A percentile compares a stretch with the other conserved stretches of the same genome.
Conservation (phyloP, 208 protist species). For the Crithidia sp. region DNA sequence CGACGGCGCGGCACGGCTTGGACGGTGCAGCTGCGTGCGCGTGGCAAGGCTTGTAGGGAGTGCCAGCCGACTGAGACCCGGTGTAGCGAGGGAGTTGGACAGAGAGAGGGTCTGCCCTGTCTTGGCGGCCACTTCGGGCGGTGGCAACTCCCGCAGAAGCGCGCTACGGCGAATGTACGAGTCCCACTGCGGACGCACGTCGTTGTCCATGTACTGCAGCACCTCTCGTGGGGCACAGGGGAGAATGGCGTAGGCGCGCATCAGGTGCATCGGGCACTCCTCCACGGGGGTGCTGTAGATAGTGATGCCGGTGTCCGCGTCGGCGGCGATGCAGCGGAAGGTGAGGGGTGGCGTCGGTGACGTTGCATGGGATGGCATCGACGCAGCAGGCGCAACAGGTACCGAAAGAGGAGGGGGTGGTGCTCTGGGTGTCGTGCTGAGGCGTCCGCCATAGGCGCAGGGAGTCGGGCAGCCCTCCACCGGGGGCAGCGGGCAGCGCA, state of each 20-base stretch:
- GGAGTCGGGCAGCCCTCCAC: conserved; percentile 36
- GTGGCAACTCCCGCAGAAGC: conserved; percentile 50
- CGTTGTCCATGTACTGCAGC: conserved; percentile 62
- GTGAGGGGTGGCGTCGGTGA: conserved; percentile 13
- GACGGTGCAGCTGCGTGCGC: not conserved
- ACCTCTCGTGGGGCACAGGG: conserved; percentile 58
- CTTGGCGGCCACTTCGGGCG: conserved; percentile 1
- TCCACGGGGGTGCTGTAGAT: conserved; percentile 69
- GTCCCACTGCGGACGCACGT: conserved; percentile 70
- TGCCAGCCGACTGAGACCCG: not conserved
- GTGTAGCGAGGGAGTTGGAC: not conserved
- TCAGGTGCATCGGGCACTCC: conserved; percentile 70
- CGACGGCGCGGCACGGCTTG: not conserved
- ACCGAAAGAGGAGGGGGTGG: too few species aligned
- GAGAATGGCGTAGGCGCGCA: conserved; percentile 69
- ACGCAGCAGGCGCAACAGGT: not conserved
- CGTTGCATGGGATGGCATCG: not conserved
- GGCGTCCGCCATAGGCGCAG: conserved; percentile 6
- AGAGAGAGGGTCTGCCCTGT: not conserved
- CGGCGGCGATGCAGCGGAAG: conserved; percentile 57
- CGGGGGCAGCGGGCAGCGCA: conserved; percentile 33
- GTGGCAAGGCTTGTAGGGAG: not conserved
- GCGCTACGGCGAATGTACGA: conserved; percentile 48
- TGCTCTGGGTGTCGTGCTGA: not conserved
- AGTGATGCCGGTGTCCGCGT: conserved; percentile 43